phyloP scores from a whole-genome alignment of 2,329 filamentous ascomycete genomes.

The Hypoxylon sp. region DNA sequence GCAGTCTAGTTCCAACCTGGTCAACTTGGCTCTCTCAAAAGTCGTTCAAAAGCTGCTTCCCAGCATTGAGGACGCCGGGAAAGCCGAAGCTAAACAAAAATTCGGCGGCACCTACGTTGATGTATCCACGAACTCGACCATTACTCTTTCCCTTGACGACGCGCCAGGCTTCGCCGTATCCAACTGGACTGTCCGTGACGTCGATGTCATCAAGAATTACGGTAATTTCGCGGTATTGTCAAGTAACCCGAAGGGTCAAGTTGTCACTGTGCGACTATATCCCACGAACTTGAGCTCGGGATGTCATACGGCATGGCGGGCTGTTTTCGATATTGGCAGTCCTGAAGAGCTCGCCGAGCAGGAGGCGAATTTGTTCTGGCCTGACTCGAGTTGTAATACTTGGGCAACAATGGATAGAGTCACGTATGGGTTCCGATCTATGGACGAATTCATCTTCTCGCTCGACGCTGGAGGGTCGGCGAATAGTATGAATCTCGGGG shows the following conservation, averaged over 20 bases:
- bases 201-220: slow-evolving; percentile 56
- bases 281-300: slow-evolving; percentile 43
- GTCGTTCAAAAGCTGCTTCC: slow-evolving; percentile 55
- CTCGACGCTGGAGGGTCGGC: slow-evolving; percentile 30
- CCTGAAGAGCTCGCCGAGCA: slow-evolving; percentile 40
- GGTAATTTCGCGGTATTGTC: slow-evolving; percentile 39
- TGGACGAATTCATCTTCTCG: slow-evolving; percentile 47
- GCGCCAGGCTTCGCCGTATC: slow-evolving; percentile 56
- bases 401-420: slow-evolving; percentile 47
- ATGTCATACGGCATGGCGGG: slow-evolving; percentile 42
- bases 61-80: slow-evolving; percentile 58
- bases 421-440: slow-evolving; percentile 47
- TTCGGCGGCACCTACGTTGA: slow-evolving; percentile 58
- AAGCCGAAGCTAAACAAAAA: slow-evolving; percentile 50
- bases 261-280: slow-evolving; percentile 45
- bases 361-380: slow-evolving; percentile 45
- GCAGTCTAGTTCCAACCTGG: slow-evolving; percentile 42
- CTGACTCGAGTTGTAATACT: slow-evolving; percentile 44
- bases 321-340: slow-evolving; percentile 41
- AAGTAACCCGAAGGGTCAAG: slow-evolving; percentile 23
- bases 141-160: slow-evolving; percentile 55
- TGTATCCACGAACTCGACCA: slow-evolving; percentile 54
- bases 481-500: slow-evolving; percentile 38
- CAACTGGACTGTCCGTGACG: slow-evolving; percentile 56
- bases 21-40: slow-evolving; percentile 44